A percentile compares a stretch with the other conserved stretches of the same genome.
These are phyloP conservation scores for Rhododendron molle DNA, from an alignment of 148 eudicot genomes.

Conservation along the genomic window DNA sequence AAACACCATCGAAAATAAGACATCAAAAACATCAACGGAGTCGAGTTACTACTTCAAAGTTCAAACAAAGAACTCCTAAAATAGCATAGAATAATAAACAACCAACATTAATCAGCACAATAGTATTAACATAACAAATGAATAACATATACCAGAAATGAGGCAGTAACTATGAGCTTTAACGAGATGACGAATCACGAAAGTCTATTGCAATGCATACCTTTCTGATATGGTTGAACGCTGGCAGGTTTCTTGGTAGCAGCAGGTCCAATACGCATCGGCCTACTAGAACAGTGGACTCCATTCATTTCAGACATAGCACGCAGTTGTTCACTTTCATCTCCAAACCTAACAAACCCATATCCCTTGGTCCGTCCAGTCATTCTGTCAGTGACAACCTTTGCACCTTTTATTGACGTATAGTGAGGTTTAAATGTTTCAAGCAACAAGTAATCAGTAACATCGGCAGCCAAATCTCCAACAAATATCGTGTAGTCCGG, in stretches of 20 bases:
- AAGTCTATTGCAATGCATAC: constrained; percentile 26
- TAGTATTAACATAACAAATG: not conserved
- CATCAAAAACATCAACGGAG: constrained; percentile 26
- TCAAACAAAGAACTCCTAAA: not conserved
- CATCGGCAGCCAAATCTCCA: constrained; percentile 95
- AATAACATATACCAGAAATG: not conserved
- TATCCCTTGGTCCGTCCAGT: constrained; percentile 94
- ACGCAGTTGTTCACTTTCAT: constrained; percentile 78
- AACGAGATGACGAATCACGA: not conserved
- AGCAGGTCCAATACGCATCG: constrained; percentile 96
- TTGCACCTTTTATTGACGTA: constrained; percentile 82
- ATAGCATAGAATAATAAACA: constrained; percentile 9
- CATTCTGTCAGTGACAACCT: constrained; percentile 78
- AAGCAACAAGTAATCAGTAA: constrained; percentile 73
- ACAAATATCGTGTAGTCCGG: constrained; percentile 87
- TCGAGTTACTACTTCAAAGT: constrained; percentile 22
- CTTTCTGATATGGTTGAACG: constrained; percentile 57
- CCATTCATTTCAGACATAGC: constrained; percentile 99
- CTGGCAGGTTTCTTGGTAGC: constrained; percentile 68
- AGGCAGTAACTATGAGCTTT: not conserved
- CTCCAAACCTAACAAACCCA: constrained; percentile 94
- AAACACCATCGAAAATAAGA: constrained; percentile 25
- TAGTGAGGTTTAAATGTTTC: constrained; percentile 80
- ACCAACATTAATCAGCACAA: constrained; percentile 15
- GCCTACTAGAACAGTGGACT: constrained; percentile 66